Conservation (phyloP, 1,139 yeast species). For the Debaryomyces sp. region DNA sequence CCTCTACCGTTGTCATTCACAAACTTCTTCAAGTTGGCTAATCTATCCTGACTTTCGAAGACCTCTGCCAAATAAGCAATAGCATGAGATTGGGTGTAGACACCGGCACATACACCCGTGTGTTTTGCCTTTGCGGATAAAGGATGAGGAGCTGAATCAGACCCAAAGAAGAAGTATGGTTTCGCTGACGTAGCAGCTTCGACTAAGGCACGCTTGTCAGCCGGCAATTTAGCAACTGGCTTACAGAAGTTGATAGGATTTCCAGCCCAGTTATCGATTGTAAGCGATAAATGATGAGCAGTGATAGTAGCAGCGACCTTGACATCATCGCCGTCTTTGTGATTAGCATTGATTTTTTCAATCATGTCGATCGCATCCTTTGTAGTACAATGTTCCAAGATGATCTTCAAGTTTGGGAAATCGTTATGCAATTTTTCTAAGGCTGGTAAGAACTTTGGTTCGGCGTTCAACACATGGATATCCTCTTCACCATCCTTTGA, state of each 20-base stretch:
- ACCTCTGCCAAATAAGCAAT: constrained; percentile 84
- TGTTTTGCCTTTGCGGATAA: constrained; percentile 73
- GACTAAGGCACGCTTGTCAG: constrained; percentile 76
- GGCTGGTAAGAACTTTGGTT: constrained; percentile 91
- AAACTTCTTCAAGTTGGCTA: constrained; percentile 70
- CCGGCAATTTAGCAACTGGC: constrained; percentile 94
- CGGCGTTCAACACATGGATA: constrained; percentile 92
- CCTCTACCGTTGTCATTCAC: constrained; percentile 72
- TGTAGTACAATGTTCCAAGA: constrained; percentile 94
- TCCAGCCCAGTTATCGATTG: constrained; percentile 97
- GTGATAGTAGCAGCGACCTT: constrained; percentile 91
- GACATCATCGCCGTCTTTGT: constrained; percentile 43
- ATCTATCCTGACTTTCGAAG: constrained; percentile 66
- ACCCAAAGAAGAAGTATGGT: constrained; percentile 93
- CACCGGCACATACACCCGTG: constrained; percentile 94
- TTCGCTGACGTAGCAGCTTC: constrained; percentile 91
- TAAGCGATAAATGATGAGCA: constrained; percentile 88
- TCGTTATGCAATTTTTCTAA: constrained; percentile 72
- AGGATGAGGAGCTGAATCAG: constrained; percentile 98
- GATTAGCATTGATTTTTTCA: constrained; percentile 57
- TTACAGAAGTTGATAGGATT: constrained; percentile 93
- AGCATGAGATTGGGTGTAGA: constrained; percentile 85
- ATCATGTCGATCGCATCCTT: constrained; percentile 82
- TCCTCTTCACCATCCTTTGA: constrained; percentile 47
- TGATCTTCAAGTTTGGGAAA: constrained; percentile 85